phyloP scores from a whole-genome alignment of 495 filamentous ascomycete species.

The Aspergillus baeticus region DNA sequence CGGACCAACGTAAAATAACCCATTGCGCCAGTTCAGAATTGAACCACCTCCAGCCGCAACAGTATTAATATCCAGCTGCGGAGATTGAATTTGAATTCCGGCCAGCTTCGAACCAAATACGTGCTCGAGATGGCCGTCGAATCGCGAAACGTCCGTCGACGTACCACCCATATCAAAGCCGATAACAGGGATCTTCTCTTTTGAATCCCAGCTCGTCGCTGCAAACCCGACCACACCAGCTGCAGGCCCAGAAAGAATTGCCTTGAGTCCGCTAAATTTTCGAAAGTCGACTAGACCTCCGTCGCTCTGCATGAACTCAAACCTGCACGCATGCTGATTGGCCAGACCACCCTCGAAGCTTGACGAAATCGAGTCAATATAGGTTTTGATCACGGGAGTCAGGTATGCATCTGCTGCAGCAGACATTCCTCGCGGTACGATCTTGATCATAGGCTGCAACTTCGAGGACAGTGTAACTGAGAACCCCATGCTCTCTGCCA shows the following conservation, averaged over 20 bases:
- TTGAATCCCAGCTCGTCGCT: slow-evolving; percentile 83
- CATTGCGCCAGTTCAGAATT: slow-evolving; percentile 84
- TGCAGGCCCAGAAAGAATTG: slow-evolving; percentile 60
- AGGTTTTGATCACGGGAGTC: slow-evolving; percentile 93
- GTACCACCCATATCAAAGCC: slow-evolving; percentile 98
- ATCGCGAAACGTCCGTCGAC: slow-evolving; percentile 90
- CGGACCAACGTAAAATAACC: slow-evolving; percentile 93
- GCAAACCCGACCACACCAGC: slow-evolving; percentile 89
- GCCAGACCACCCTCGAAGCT: slow-evolving; percentile 56
- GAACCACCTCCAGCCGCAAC: slow-evolving; percentile 94
- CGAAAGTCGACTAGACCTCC: slow-evolving; percentile 56
- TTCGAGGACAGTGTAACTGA: slow-evolving; percentile 58
- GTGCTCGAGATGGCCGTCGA: slow-evolving; percentile 91
- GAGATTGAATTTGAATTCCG: slow-evolving; percentile 91
- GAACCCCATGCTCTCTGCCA: slow-evolving; percentile 50
- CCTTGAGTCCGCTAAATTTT: slow-evolving; percentile 57
- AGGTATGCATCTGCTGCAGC: slow-evolving; percentile 96
- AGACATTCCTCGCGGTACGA: slow-evolving; percentile 78
- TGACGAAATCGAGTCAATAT: slow-evolving; percentile 77
- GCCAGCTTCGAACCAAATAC: slow-evolving; percentile 97
- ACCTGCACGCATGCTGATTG: slow-evolving; percentile 44
- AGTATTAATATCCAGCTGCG: slow-evolving; percentile 97
- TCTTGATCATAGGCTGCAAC: slow-evolving; percentile 83
- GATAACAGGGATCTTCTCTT: slow-evolving; percentile 86
- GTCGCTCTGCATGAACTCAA: slow-evolving; percentile 58